Percentiles rank a stretch among this genome's conserved stretches.
Conservation (phyloP, 176 grass and related monocot species). For the Carex kokanica region DNA sequence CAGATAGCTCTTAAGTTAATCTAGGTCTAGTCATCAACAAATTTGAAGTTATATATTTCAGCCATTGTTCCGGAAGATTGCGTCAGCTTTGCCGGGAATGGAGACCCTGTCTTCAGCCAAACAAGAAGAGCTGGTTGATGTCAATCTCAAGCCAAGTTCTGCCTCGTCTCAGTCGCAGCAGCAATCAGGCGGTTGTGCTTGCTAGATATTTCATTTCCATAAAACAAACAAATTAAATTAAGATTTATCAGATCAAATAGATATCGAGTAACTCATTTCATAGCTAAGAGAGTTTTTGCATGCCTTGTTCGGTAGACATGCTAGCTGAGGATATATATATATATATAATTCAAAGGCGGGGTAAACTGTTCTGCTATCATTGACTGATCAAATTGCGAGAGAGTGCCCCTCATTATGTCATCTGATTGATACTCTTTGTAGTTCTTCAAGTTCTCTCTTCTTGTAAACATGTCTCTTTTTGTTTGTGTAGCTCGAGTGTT, state of each 20-base stretch:
- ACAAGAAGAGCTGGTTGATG: conserved; percentile 96
- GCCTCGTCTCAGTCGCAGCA: conserved; percentile 70
- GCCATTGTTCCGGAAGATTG: conserved; percentile 96
- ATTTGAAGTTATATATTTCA: conserved; percentile 18
- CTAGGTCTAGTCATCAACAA: too few relatives aligned
- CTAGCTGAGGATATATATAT: too few relatives aligned
- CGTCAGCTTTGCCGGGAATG: conserved; percentile 93
- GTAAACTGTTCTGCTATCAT: background rate
- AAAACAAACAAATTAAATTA: too few relatives aligned
- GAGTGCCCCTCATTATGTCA: background rate
- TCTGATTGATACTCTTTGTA: background rate
- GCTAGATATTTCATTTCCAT: conserved; percentile 28
- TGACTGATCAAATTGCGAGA: background rate
- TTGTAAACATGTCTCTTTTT: background rate
- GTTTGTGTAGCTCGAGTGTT: background rate
- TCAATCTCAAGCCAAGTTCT: conserved; percentile 73
- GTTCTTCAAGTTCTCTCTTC: background rate
- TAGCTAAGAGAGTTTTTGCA: background rate
- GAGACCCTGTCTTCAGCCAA: conserved; percentile 87
- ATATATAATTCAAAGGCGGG: background rate
- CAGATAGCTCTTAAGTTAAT: background rate
- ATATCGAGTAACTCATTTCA: background rate
- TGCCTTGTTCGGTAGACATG: background rate
- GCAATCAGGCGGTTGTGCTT: conserved; percentile 78
- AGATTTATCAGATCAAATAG: background rate